These are phyloP conservation scores for Recurvomyces mirabilis DNA, from an alignment of 495 filamentous ascomycete species.

Conservation along the genomic window DNA sequence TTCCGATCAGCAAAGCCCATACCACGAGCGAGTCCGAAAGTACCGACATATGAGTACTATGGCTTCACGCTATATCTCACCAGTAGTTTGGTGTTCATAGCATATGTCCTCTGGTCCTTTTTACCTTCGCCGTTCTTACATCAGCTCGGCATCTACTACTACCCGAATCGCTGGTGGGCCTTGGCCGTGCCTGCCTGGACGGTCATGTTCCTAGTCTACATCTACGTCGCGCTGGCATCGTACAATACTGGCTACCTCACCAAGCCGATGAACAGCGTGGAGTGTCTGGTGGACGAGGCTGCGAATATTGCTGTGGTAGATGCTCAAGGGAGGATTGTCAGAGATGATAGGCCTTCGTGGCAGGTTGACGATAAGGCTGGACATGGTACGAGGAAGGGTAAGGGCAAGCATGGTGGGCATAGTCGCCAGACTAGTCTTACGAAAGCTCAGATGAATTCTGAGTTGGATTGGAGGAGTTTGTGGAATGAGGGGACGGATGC, in stretches of 20 bases:
- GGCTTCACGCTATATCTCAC: slow-evolving; percentile 92
- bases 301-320: slow-evolving; percentile 78
- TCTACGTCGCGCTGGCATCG: slow-evolving; percentile 82
- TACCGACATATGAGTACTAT: slow-evolving; percentile 98
- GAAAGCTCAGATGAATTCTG: slow-evolving; percentile 18
- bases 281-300: slow-evolving; percentile 86
- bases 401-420: slow-evolving; percentile 23
- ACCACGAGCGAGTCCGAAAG: slow-evolving; percentile 78
- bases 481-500: slow-evolving; percentile 95
- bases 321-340: slow-evolving; percentile 46
- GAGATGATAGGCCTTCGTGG: slow-evolving; percentile 7
- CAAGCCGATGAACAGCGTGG: slow-evolving; percentile 63
- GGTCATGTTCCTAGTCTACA: slow-evolving; percentile 79
- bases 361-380: slow-evolving; percentile 29
- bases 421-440: slow-evolving; percentile 20
- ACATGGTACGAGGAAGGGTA: slow-evolving; percentile 9
- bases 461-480: slow-evolving; percentile 60
- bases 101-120: slow-evolving; percentile 91
- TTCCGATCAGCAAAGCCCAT: slow-evolving; percentile 57
- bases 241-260: slow-evolving; percentile 90
- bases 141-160: slow-evolving; percentile 89
- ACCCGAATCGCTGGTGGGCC: slow-evolving; percentile 95
- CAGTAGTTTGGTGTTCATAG: slow-evolving; percentile 64
- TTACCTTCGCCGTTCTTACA: slow-evolving; percentile 85
- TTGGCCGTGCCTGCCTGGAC: slow-evolving; percentile 82